These are phyloP conservation scores for Fusarium domesticum DNA, from an alignment of 2,329 filamentous ascomycete species.

Conservation along the genomic window DNA sequence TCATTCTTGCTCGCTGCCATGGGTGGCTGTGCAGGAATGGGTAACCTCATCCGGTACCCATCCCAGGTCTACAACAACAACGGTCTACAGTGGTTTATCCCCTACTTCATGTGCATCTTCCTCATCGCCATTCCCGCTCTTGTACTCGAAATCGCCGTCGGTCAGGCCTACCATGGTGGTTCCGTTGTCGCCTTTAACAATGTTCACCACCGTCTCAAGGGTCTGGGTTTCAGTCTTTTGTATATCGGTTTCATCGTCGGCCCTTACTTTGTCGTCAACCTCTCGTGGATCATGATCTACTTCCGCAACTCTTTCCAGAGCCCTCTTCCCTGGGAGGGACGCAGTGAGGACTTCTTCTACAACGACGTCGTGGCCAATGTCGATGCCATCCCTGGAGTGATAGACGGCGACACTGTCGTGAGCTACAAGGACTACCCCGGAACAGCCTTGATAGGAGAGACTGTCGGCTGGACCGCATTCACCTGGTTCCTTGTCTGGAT, in stretches of 20 bases:
- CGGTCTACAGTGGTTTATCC: conserved; percentile 59
- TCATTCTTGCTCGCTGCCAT: conserved; percentile 57
- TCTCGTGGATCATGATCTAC: conserved; percentile 59
- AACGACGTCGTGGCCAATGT: conserved; percentile 48
- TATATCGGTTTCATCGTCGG: conserved; percentile 54
- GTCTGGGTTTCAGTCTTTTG: conserved; percentile 50
- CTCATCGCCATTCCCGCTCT: conserved; percentile 55
- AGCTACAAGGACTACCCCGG: conserved; percentile 48
- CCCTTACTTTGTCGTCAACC: conserved; percentile 55
- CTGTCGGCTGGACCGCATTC: conserved; percentile 56
- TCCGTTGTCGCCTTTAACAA: conserved; percentile 54
- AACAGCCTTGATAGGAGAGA: conserved; percentile 50
- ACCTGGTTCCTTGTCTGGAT: conserved; percentile 60
- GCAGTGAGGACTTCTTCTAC: conserved; percentile 52
- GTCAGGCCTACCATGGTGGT: conserved; percentile 59
- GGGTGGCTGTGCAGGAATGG: conserved; percentile 57
- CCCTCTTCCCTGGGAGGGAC: conserved; percentile 52
- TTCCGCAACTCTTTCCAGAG: conserved; percentile 54
- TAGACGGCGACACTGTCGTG: conserved; percentile 39
- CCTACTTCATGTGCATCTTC: conserved; percentile 54
- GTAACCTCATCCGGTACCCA: conserved; percentile 56
- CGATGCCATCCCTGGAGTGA: conserved; percentile 39
- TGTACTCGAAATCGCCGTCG: conserved; percentile 64
- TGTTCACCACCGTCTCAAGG: conserved; percentile 51
- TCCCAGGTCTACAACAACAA: conserved; percentile 59